These are phyloP conservation scores for Nidularia pulvinata DNA, from an alignment of 768 basidiomycete species.

Conservation along the genomic window DNA sequence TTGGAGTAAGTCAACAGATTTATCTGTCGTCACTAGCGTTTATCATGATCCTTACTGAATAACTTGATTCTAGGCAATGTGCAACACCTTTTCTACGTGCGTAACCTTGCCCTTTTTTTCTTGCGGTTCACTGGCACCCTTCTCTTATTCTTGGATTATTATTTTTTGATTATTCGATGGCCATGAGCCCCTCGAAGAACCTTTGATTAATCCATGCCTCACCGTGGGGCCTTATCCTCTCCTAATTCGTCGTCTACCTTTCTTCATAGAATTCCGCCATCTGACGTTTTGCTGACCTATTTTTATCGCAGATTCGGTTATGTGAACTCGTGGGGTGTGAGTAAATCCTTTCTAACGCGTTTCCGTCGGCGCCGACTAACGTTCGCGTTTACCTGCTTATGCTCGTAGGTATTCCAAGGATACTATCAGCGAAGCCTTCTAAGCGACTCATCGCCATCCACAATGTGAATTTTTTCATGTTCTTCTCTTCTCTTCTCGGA, in stretches of 20 bases:
- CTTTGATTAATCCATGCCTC: neutral
- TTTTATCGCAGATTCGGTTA: conserved; percentile 52
- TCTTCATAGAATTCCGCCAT: neutral
- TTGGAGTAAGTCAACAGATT: conserved; percentile 27
- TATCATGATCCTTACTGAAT: neutral
- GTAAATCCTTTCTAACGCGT: conserved; percentile 14
- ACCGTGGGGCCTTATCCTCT: neutral
- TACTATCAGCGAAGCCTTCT: conserved; percentile 64
- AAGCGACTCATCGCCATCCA: conserved; percentile 49
- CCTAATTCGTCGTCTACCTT: neutral
- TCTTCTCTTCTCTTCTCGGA: neutral
- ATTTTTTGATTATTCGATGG: neutral
- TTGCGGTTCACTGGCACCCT: neutral
- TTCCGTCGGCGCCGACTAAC: neutral
- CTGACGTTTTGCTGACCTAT: conserved; percentile 6
- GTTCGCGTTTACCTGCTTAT: neutral
- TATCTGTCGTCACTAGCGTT: neutral
- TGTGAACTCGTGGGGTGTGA: conserved; percentile 75
- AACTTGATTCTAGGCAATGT: conserved; percentile 32
- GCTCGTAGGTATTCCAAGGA: conserved; percentile 63
- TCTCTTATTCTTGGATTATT: neutral
- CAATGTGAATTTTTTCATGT: conserved; percentile 44
- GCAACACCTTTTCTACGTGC: conserved; percentile 44
- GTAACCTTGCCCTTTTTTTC: conserved; percentile 9
- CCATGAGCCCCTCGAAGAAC: too few species aligned